Evolutionary conservation across 2,329 filamentous ascomycete species (phyloP).

Genomic region (Rhexocercosporidium sp.): DNA sequence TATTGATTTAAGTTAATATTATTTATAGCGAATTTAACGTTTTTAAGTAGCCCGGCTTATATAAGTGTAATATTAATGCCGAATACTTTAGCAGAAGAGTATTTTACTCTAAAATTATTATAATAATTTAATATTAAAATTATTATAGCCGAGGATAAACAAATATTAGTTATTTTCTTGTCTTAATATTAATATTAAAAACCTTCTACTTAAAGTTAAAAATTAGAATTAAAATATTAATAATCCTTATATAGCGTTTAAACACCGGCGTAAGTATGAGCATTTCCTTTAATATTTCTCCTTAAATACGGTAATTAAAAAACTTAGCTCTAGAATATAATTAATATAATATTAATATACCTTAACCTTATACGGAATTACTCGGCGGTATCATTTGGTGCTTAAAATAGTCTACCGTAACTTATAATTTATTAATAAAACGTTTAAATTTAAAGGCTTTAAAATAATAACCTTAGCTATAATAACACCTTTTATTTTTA

Average conservation of each 20-base stretch:
- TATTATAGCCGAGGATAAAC: background rate
- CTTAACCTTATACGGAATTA: background rate
- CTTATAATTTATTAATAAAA: background rate
- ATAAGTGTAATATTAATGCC: no score
- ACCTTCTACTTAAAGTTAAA: background rate
- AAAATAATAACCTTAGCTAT: background rate
- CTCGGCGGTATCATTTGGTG: background rate
- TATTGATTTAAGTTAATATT: no score
- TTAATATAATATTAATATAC: background rate
- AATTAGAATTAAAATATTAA: background rate
- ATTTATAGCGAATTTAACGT: no score
- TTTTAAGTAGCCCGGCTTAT: no score
- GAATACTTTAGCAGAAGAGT: no score
- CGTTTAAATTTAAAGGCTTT: background rate
- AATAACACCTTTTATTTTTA: background rate
- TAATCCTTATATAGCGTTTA: background rate
- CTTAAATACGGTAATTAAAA: background rate
- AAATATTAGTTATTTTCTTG: background rate
- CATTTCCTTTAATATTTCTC: background rate
- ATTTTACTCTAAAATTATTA: no score
- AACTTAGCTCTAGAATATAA: background rate
- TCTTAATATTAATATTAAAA: background rate
- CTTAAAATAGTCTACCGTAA: background rate
- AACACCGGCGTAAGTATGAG: background rate
- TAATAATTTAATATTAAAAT: background rate